phyloP scores from a whole-genome alignment of 345 rosid species.

The Laguncularia racemosa region DNA sequence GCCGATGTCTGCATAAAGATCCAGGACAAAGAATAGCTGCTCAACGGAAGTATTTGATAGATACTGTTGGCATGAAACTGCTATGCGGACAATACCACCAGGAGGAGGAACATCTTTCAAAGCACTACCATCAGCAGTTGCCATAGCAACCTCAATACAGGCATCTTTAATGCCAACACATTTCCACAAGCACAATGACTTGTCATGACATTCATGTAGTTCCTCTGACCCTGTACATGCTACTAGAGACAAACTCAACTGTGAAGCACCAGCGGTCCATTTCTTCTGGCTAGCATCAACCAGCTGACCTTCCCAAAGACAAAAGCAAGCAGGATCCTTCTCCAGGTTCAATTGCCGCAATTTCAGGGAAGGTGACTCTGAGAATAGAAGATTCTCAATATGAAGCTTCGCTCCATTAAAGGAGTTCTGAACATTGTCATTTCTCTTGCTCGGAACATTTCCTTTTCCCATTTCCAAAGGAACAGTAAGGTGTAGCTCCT shows the following conservation, averaged over 20 bases:
- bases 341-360: constrained; percentile 68
- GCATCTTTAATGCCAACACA: constrained; percentile 78
- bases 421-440: constrained; percentile 27
- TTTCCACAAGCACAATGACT: constrained; percentile 54
- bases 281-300: constrained; percentile 95
- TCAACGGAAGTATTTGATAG: constrained; percentile 88
- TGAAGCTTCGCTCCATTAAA: constrained; percentile 93
- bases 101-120: constrained; percentile 86
- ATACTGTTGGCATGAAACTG: constrained; percentile 81
- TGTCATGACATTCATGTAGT: constrained; percentile 21
- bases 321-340: constrained; percentile 97
- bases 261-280: constrained; percentile 65
- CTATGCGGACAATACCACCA: constrained; percentile 84
- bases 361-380: constrained; percentile 80
- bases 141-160: constrained; percentile 76
- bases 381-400: constrained; percentile 63
- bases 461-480: constrained; percentile 54
- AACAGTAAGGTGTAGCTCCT: constrained; percentile 69
- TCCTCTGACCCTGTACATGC: constrained; percentile 36
- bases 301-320: constrained; percentile 84
- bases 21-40: constrained; percentile 89
- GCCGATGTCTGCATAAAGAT: constrained; percentile 75
- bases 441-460: constrained; percentile 22
- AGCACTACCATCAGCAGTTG: constrained; percentile 86
- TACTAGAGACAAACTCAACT: constrained; percentile 70